A percentile compares a stretch with the other conserved stretches of the same genome.
phyloP scores from a whole-genome alignment of 352 stramenopile genomes.

The Pythium myriotylum region DNA sequence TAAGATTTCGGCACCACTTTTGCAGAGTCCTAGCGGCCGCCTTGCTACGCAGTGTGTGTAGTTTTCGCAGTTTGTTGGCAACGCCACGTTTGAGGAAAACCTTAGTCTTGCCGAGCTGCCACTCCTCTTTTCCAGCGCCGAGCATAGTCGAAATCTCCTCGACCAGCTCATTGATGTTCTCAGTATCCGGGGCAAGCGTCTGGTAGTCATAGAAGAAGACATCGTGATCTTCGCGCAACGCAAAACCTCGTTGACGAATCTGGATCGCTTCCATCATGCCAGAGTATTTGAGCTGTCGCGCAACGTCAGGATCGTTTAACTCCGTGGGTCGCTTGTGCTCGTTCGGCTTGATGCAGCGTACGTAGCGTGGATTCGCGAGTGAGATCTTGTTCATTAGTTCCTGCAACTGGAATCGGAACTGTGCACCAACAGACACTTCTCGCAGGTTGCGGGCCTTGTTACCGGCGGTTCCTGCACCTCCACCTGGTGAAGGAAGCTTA shows the following conservation, averaged over 20 bases:
- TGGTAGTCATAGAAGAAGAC: slow-evolving; percentile 93
- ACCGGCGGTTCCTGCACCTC: slow-evolving; percentile 31
- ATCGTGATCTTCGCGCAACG: slow-evolving; percentile 86
- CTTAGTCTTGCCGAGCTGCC: slow-evolving; percentile 89
- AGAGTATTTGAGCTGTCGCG: slow-evolving; percentile 90
- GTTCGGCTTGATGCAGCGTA: slow-evolving; percentile 90
- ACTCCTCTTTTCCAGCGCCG: slow-evolving; percentile 86
- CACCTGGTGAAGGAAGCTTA: slow-evolving; percentile 26
- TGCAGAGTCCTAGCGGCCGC: slow-evolving; percentile 81
- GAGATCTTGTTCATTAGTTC: slow-evolving; percentile 91
- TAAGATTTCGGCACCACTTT: slow-evolving; percentile 81
- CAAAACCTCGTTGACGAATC: slow-evolving; percentile 88
- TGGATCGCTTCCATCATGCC: slow-evolving; percentile 93
- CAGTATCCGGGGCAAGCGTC: slow-evolving; percentile 76
- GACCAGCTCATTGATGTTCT: slow-evolving; percentile 85
- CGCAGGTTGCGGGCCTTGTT: slow-evolving; percentile 85
- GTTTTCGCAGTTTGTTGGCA: slow-evolving; percentile 80
- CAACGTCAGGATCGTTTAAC: slow-evolving; percentile 82
- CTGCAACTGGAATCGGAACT: slow-evolving; percentile 90
- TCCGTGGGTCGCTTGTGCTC: slow-evolving; percentile 79
- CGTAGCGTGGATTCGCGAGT: slow-evolving; percentile 84
- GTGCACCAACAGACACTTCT: slow-evolving; percentile 84
- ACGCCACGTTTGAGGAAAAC: slow-evolving; percentile 85
- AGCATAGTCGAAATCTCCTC: slow-evolving; percentile 86
- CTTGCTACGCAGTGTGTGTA: slow-evolving; percentile 83